These are phyloP conservation scores for Phytopythium montanum DNA, from an alignment of 352 stramenopile genomes.

Conservation along the genomic window DNA sequence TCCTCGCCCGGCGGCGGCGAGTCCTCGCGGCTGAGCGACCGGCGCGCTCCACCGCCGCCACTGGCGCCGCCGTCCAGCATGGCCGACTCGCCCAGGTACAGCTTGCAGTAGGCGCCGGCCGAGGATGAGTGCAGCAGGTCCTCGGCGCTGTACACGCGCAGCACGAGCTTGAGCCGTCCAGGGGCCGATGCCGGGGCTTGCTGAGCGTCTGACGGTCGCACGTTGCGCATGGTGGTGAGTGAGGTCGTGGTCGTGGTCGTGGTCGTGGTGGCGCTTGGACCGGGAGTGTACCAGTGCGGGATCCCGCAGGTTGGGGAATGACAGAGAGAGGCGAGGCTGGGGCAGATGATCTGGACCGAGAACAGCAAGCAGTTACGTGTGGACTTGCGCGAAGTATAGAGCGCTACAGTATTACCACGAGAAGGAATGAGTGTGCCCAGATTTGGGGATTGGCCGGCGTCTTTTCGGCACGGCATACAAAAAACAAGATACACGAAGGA, in stretches of 20 bases:
- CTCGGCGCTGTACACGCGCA: constrained; percentile 54
- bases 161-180: constrained; percentile 34
- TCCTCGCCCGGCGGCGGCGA: background rate
- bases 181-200: too few species aligned
- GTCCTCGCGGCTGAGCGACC: constrained; percentile 12
- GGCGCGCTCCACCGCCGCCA: constrained; percentile 13
- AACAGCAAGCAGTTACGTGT: too few species aligned
- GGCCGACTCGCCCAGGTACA: constrained; percentile 48
- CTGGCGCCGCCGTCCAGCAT: constrained; percentile 38
- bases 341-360: background rate
- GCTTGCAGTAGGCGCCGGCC: constrained; percentile 64
- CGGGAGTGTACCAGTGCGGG: too few species aligned
- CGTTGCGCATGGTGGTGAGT: background rate
- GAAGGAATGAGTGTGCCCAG: too few species aligned
- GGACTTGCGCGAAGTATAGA: too few species aligned
- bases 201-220: background rate
- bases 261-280: background rate
- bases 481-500: too few species aligned
- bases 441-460: too few species aligned
- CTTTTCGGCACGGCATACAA: too few species aligned
- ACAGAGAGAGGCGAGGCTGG: background rate
- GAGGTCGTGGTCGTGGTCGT: too few species aligned
- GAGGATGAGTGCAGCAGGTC: constrained; percentile 43
- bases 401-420: too few species aligned
- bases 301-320: background rate